phyloP scores from a whole-genome alignment of 1,284 basidiomycete species.

The Sanghuangporus weigelae region DNA sequence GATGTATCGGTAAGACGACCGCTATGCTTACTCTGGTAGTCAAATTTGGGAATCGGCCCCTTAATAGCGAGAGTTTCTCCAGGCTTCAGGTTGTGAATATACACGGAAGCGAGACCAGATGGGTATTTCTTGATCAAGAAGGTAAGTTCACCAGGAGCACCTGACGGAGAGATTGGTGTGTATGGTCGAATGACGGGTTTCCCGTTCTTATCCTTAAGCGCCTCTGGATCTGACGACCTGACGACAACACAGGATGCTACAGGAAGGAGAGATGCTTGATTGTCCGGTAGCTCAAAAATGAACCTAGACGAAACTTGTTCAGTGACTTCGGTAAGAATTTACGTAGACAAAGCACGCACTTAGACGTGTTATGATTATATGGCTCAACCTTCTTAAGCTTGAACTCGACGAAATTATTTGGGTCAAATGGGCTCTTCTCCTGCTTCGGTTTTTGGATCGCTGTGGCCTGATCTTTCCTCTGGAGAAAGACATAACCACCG shows the following conservation, averaged over 20 bases:
- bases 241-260: conserved; percentile 69
- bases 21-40: conserved; percentile 58
- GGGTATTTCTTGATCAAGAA: conserved; percentile 89
- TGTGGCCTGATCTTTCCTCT: conserved; percentile 20
- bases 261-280: conserved; percentile 73
- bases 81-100: conserved; percentile 65
- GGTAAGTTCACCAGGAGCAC: conserved; percentile 68
- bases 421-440: conserved; percentile 63
- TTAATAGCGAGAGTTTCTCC: conserved; percentile 88
- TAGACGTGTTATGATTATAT: conserved; percentile 91
- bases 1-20: not conserved
- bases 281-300: conserved; percentile 82
- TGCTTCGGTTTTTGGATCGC: conserved; percentile 30
- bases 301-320: conserved; percentile 43
- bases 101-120: conserved; percentile 73
- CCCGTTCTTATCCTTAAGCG: conserved; percentile 72
- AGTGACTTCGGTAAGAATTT: conserved; percentile 3
- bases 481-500: conserved; percentile 45
- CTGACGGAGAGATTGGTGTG: conserved; percentile 75
- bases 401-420: conserved; percentile 73
- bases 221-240: conserved; percentile 53
- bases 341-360: conserved; percentile 33
- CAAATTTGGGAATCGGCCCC: conserved; percentile 83
- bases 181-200: conserved; percentile 89
- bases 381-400: conserved; percentile 79